Evolutionary conservation across 495 filamentous ascomycete genomes (phyloP).

Genomic region (Aspergillus saccharolyticus): DNA sequence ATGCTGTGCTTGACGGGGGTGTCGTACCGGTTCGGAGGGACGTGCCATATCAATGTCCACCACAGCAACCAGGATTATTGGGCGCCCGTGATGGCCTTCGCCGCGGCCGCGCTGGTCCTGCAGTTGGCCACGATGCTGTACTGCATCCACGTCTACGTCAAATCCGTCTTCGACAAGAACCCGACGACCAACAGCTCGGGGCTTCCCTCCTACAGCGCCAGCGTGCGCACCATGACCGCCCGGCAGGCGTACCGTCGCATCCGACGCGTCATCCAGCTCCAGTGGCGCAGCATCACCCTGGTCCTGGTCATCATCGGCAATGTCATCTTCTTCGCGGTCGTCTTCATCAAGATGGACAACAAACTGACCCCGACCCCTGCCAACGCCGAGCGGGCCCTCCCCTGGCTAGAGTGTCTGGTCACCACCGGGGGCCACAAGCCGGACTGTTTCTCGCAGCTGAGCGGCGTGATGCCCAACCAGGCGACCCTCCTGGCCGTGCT

Average conservation of each 20-base stretch:
- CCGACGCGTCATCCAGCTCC: constrained; percentile 78
- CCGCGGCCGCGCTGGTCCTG: constrained; percentile 71
- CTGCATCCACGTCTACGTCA: constrained; percentile 90
- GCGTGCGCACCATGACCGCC: constrained; percentile 77
- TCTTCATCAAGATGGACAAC: constrained; percentile 82
- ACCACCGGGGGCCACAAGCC: constrained; percentile 55
- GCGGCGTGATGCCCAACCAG: constrained; percentile 53
- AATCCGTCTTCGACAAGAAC: constrained; percentile 67
- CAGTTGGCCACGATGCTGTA: constrained; percentile 83
- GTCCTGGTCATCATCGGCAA: constrained; percentile 83
- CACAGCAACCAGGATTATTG: constrained; percentile 80
- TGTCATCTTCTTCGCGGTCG: constrained; percentile 83
- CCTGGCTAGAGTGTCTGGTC: constrained; percentile 72
- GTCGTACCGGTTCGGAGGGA: constrained; percentile 85
- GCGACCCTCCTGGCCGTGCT: constrained; percentile 76
- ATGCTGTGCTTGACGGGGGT: constrained; percentile 84
- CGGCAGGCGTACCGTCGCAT: constrained; percentile 84
- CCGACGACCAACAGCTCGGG: constrained; percentile 64
- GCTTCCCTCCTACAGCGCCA: constrained; percentile 73
- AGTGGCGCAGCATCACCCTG: constrained; percentile 87
- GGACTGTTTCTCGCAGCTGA: constrained; percentile 55
- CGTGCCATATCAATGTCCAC: constrained; percentile 88
- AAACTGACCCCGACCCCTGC: constrained; percentile 51
- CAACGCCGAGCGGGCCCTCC: constrained; percentile 48
- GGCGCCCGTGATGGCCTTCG: constrained; percentile 79